phyloP scores from a whole-genome alignment of 2,329 filamentous ascomycete genomes.

The Didymella exigua region DNA sequence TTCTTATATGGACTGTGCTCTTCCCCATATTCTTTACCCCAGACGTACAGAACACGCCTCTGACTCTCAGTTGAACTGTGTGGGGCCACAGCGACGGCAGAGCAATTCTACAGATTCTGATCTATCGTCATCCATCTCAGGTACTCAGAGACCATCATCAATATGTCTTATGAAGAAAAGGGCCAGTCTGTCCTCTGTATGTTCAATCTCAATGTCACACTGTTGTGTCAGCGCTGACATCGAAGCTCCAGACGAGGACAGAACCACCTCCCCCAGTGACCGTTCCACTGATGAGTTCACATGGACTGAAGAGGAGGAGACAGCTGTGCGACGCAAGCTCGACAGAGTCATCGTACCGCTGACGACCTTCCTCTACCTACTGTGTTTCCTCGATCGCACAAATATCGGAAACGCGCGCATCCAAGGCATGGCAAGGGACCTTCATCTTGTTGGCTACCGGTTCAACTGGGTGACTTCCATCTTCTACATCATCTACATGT shows the following conservation, averaged over 20 bases:
- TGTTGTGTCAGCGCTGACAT: background rate
- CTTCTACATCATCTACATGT: slow-evolving; percentile 64
- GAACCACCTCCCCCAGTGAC: slow-evolving; percentile 28
- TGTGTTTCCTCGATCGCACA: slow-evolving; percentile 56
- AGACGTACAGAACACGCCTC: slow-evolving; percentile 19
- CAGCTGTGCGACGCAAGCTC: slow-evolving; percentile 56
- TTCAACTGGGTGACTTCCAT: slow-evolving; percentile 65
- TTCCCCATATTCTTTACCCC: slow-evolving; percentile 39
- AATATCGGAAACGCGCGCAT: slow-evolving; percentile 63
- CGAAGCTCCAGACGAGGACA: slow-evolving; percentile 6
- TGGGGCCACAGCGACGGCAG: slow-evolving; percentile 21
- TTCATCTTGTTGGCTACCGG: slow-evolving; percentile 55
- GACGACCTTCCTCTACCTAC: slow-evolving; percentile 60
- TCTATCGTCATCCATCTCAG: background rate
- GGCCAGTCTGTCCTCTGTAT: slow-evolving; percentile 9
- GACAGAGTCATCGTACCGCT: slow-evolving; percentile 60
- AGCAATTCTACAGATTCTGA: slow-evolving; percentile 5
- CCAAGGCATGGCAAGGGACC: slow-evolving; percentile 58
- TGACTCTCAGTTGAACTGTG: slow-evolving; percentile 18
- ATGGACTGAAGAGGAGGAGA: slow-evolving; percentile 61
- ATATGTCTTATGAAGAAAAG: slow-evolving; percentile 9
- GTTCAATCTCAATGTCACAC: background rate
- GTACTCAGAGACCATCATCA: background rate
- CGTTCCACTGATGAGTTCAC: slow-evolving; percentile 44
- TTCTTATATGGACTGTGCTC: slow-evolving; percentile 38